Percentiles rank a stretch among this genome's conserved stretches.
These are phyloP conservation scores for Daldinia vernicosa DNA, from an alignment of 495 filamentous ascomycete species.

Conservation along the genomic window DNA sequence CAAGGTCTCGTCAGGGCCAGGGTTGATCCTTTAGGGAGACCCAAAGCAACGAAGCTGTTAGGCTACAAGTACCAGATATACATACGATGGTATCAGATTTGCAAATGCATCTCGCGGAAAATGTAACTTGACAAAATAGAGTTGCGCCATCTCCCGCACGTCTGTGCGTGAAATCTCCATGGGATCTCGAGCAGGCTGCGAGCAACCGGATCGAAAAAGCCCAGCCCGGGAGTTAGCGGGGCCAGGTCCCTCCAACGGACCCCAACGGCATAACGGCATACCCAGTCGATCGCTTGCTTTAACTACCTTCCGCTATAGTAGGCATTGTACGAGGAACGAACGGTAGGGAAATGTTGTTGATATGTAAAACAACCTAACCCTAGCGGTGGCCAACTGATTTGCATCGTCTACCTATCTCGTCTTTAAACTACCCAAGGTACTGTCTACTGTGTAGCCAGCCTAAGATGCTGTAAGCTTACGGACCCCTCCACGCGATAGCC, in stretches of 20 bases:
- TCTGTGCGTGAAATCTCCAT: constrained; percentile 35
- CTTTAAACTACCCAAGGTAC: not conserved
- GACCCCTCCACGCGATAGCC: constrained; percentile 9
- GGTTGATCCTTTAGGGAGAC: not conserved
- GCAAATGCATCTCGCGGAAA: not conserved
- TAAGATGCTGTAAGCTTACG: not conserved
- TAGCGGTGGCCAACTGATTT: not conserved
- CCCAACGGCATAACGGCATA: constrained; percentile 1
- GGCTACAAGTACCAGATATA: not conserved
- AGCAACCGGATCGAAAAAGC: constrained; percentile 3
- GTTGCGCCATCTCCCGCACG: constrained; percentile 20
- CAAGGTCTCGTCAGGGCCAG: constrained; percentile 11
- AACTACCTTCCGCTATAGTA: constrained; percentile 1
- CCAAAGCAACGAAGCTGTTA: not conserved
- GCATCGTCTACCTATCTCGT: not conserved
- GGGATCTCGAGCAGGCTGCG: constrained; percentile 2
- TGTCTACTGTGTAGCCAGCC: not conserved
- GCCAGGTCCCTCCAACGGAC: not conserved
- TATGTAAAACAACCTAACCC: not conserved
- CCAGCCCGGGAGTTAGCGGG: constrained; percentile 4
- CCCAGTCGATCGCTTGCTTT: not conserved
- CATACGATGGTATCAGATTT: not conserved
- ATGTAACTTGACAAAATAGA: constrained; percentile 6
- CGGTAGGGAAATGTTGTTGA: not conserved
- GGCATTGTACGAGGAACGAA: not conserved